Conservation (phyloP, 2,329 filamentous ascomycete species). For the Hymenotorrendiella dingleyae region DNA sequence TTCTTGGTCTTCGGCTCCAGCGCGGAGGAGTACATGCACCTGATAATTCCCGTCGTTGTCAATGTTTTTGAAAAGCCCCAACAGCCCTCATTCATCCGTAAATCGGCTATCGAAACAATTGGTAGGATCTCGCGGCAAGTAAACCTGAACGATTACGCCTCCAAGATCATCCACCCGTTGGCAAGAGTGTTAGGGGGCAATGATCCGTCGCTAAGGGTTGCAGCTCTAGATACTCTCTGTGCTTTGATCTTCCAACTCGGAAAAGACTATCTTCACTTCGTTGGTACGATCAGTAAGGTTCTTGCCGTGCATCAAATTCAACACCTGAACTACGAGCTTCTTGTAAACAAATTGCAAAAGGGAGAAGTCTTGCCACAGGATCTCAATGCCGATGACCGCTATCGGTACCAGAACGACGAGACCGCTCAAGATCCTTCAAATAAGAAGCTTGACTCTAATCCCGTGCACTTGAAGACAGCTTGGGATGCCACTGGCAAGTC, state of each 20-base stretch:
- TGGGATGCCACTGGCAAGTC: conserved; percentile 98
- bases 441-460: conserved; percentile 95
- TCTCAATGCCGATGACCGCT: conserved; percentile 78
- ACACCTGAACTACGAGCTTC: conserved; percentile 85
- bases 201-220: conserved; percentile 68
- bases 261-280: conserved; percentile 91
- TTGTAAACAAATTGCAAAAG: conserved; percentile 89
- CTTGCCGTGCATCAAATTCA: conserved; percentile 74
- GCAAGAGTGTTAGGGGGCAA: conserved; percentile 71
- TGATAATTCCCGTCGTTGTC: conserved; percentile 94
- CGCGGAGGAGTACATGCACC: conserved; percentile 97
- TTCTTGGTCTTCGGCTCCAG: conserved; percentile 95
- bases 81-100: conserved; percentile 73
- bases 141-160: conserved; percentile 94
- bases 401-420: conserved; percentile 73
- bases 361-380: conserved; percentile 94
- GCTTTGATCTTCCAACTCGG: conserved; percentile 94
- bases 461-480: conserved; percentile 91
- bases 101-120: conserved; percentile 88
- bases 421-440: conserved; percentile 77
- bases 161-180: conserved; percentile 91
- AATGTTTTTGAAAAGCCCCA: conserved; percentile 86
- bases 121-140: conserved; percentile 92
- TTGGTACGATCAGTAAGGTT: conserved; percentile 86
- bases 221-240: conserved; percentile 89